phyloP scores from a whole-genome alignment of 2,329 filamentous ascomycete genomes.

The Arthrinium phaeospermum region DNA sequence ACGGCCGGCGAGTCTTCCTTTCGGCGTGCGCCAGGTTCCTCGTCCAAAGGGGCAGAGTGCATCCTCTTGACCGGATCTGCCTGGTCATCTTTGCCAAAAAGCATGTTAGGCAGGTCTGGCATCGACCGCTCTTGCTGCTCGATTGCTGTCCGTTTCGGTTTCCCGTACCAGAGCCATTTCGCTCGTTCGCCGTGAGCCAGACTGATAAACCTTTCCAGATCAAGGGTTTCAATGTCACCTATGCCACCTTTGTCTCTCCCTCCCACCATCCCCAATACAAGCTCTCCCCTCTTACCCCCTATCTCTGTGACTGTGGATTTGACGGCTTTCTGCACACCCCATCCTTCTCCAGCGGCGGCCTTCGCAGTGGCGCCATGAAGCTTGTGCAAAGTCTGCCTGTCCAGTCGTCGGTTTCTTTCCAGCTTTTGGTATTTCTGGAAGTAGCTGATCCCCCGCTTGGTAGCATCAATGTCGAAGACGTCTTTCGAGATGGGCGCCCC shows the following conservation, averaged over 20 bases:
- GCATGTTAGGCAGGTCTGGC: slow-evolving; percentile 51
- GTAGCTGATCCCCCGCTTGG: slow-evolving; percentile 82
- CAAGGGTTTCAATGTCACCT: slow-evolving; percentile 88
- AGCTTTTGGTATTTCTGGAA: slow-evolving; percentile 92
- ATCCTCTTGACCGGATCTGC: slow-evolving; percentile 53
- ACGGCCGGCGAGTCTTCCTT: slow-evolving; percentile 52
- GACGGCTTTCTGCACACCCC: slow-evolving; percentile 91
- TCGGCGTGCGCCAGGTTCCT: slow-evolving; percentile 51
- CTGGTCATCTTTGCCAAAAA: slow-evolving; percentile 64
- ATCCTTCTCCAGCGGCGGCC: slow-evolving; percentile 85
- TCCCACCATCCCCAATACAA: slow-evolving; percentile 93
- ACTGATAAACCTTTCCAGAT: slow-evolving; percentile 82
- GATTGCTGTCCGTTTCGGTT: slow-evolving; percentile 69
- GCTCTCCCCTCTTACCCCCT: slow-evolving; percentile 90
- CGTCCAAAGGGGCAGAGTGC: slow-evolving; percentile 59
- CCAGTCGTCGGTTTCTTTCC: slow-evolving; percentile 76
- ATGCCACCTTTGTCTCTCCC: slow-evolving; percentile 87
- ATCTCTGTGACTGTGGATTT: slow-evolving; percentile 95
- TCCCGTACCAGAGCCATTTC: slow-evolving; percentile 96
- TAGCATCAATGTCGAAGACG: slow-evolving; percentile 82
- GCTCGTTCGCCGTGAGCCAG: slow-evolving; percentile 80
- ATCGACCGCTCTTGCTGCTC: slow-evolving; percentile 54
- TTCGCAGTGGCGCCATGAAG: slow-evolving; percentile 88
- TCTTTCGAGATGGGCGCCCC: slow-evolving; percentile 89
- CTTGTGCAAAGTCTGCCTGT: slow-evolving; percentile 80